phyloP scores from a whole-genome alignment of 441 rosid species.

The Rhodomyrtus psidioides region DNA sequence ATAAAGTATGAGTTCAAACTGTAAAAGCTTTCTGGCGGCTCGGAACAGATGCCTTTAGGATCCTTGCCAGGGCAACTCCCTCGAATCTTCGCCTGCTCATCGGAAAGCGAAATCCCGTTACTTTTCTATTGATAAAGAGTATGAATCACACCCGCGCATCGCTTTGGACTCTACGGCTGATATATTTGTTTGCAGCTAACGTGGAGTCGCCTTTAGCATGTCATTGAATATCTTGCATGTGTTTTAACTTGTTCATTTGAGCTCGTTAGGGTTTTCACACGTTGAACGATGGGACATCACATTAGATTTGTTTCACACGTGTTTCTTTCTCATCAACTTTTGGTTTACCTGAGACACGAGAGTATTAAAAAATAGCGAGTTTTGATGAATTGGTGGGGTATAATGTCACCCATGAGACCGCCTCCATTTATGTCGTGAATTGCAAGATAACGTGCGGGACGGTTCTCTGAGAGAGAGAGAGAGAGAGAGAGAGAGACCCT shows the following conservation, averaged over 20 bases:
- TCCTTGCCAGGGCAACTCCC: accelerated
- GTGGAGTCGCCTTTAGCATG: background rate
- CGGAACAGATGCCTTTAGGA: no score
- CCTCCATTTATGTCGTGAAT: background rate
- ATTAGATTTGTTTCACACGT: background rate
- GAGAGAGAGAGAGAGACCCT: background rate
- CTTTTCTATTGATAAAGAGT: no score
- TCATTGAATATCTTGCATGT: background rate
- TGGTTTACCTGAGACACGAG: background rate
- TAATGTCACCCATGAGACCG: background rate
- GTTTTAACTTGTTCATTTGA: background rate
- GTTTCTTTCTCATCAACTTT: background rate
- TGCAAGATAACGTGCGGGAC: background rate
- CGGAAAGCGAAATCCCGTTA: no score
- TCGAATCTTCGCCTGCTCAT: no score
- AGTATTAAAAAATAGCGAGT: background rate
- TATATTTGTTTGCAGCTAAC: background rate
- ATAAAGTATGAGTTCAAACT: no score
- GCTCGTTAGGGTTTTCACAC: background rate
- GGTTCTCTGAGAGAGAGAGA: background rate
- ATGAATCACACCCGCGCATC: background rate
- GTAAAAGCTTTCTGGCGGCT: no score
- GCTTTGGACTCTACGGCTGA: background rate
- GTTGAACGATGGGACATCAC: background rate
- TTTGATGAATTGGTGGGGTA: background rate